Base-by-base conservation (phyloP, 306 rosid genomes). In the Leucaena leucocephala region DNA sequence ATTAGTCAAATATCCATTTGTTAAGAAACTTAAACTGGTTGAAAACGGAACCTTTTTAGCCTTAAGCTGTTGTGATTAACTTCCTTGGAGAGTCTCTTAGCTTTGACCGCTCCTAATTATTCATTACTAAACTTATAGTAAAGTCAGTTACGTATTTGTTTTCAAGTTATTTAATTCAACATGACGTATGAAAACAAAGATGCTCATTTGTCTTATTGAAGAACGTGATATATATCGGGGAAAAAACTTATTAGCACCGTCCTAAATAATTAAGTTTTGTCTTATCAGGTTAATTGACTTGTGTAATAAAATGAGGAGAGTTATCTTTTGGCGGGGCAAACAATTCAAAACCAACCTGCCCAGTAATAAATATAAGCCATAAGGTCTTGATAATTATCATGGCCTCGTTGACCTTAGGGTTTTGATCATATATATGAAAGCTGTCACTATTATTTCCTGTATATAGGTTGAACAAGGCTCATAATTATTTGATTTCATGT, bases 371-470 rank as follows among this genome's bases (percentile, higher is more conserved):
- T 70, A 74, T 59, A 33, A 42, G 54, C 38, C 59, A 61, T 68
- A 40, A n/a, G 55, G 81, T 83, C 75, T 16, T 63, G 71, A 64
- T 76, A 71, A 64, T 12, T 64, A 84, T 84, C n/a, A 71, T 57
- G 75, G 42, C 10, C 39, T 14, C 16, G 57, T 69, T 50, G 83
- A 79, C 78, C 66, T 4, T 1, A 13, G 39, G 13, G 3, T 75
- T 55, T 33, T 50, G 27, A 66, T 48, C 78, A 48, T 73, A 27
- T 27, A 27, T 27, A 22, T 58, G 34, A 74, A 81, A 81, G 83
- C 43, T 40, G 22, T 52, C 74, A 49, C 54, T 74, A 72, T 54
- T 74, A 54, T 76, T 58, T 76, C 39, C 44, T 35, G 83, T 35
- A 62, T 48, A 10, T 11, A 46, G 13, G 11, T 57, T 43, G 55